phyloP scores from a whole-genome alignment of 306 rosid species.

The Vicia faba region DNA sequence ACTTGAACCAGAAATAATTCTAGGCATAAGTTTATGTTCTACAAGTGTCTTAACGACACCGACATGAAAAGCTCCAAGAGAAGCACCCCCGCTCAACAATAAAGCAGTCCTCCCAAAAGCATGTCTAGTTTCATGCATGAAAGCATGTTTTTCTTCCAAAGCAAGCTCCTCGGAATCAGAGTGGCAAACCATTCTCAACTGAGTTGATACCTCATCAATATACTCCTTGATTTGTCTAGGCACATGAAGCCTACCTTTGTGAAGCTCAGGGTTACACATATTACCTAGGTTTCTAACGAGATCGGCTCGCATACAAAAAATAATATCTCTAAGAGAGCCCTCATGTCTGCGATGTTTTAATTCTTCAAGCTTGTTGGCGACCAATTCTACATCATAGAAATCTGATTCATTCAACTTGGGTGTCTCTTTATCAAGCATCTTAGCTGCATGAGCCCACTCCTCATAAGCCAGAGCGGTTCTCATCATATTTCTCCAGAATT shows the following conservation, averaged over 20 bases:
- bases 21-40: conserved; percentile 86
- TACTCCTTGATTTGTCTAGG: conserved; percentile 85
- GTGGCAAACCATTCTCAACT: conserved; percentile 87
- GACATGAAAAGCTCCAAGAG: conserved; percentile 89
- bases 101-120: conserved; percentile 97
- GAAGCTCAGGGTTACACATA: conserved; percentile 93
- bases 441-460: conserved; percentile 99
- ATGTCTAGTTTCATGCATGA: conserved; percentile 93
- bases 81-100: conserved; percentile 96
- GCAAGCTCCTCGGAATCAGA: conserved; percentile 86
- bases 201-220: conserved; percentile 84
- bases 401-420: conserved; percentile 81
- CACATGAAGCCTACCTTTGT: conserved; percentile 88
- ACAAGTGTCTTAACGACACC: conserved; percentile 90
- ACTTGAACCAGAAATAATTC: conserved; percentile 96
- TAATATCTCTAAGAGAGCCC: conserved; percentile 81
- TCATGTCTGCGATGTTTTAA: conserved; percentile 82
- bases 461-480: conserved; percentile 85
- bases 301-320: conserved; percentile 94
- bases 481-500: conserved; percentile 97
- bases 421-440: conserved; percentile 95
- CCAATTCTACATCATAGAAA: conserved; percentile 79
- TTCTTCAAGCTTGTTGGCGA: conserved; percentile 83
- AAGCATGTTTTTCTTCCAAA: conserved; percentile 85
- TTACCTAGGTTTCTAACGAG: conserved; percentile 89